A percentile compares a stretch with the other conserved stretches of the same genome.
Conservation (phyloP, 2,329 filamentous ascomycete species). For the Sporothrix pseudoabietina region DNA sequence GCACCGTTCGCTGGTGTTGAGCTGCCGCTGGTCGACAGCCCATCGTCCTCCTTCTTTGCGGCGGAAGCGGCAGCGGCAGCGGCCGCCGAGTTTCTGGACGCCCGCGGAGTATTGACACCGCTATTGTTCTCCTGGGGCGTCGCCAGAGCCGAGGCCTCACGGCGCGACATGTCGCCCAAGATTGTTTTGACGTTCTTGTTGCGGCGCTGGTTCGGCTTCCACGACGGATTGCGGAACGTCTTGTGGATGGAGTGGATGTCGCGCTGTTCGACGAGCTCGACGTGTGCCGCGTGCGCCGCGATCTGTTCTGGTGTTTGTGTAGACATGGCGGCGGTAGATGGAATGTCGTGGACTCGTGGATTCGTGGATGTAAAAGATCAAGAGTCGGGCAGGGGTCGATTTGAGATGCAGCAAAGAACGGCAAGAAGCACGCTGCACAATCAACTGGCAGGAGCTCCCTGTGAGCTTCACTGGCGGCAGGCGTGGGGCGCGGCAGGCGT, state of each 20-base stretch:
- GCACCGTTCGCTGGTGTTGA: constrained; percentile 50
- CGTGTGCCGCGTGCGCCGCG: constrained; percentile 80
- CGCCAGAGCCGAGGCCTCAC: constrained; percentile 84
- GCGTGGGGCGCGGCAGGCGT: not conserved
- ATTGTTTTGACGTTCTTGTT: constrained; percentile 99
- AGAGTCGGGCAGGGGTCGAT: not conserved
- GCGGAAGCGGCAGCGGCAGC: constrained; percentile 42
- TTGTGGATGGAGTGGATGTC: constrained; percentile 87
- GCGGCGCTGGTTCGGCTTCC: constrained; percentile 90
- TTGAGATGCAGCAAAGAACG: not conserved
- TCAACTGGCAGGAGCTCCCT: not conserved
- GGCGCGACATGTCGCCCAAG: constrained; percentile 81
- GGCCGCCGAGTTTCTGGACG: constrained; percentile 33
- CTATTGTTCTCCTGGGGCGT: constrained; percentile 70
- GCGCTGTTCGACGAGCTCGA: constrained; percentile 82
- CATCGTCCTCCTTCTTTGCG: constrained; percentile 46
- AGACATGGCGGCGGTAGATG: constrained; percentile 30
- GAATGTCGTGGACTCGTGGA: too few relatives aligned
- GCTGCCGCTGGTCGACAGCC: constrained; percentile 59
- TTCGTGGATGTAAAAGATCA: too few relatives aligned
- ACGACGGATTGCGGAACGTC: constrained; percentile 84
- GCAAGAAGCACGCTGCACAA: not conserved
- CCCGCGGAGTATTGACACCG: constrained; percentile 70
- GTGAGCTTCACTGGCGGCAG: constrained; percentile 10
- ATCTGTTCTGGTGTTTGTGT: constrained; percentile 61